phyloP scores from a whole-genome alignment of 164 flowering plant species.

The Macadamia integrifolia region DNA sequence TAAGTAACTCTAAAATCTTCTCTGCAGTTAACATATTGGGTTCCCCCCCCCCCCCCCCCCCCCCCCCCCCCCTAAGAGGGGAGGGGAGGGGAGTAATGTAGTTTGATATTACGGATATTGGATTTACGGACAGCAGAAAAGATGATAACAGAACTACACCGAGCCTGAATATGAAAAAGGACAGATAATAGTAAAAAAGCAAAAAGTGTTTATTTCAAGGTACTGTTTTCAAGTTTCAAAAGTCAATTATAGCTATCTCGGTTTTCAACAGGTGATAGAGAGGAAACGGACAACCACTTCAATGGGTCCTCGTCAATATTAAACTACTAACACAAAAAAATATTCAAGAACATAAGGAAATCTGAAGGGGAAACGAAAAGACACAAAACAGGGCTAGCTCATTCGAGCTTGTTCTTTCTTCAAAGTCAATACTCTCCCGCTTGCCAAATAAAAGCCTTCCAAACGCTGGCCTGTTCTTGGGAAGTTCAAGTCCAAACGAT shows the following conservation, averaged over 20 bases:
- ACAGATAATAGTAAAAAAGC: no score
- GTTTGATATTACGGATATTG: no score
- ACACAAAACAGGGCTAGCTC: constrained; percentile 39
- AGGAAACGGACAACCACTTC: background rate
- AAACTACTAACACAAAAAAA: background rate
- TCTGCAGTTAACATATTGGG: background rate
- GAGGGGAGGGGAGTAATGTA: no score
- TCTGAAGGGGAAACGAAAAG: background rate
- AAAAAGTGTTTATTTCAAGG: no score
- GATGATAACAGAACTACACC: no score
- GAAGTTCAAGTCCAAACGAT: constrained; percentile 13
- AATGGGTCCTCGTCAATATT: background rate
- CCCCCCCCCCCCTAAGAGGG: no score
- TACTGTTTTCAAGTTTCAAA: no score
- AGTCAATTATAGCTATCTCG: no score
- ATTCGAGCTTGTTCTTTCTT: constrained; percentile 65
- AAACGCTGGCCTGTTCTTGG: constrained; percentile 14
- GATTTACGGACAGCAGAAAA: no score
- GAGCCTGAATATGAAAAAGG: no score
- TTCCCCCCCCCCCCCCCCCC: rapidly evolving
- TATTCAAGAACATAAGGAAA: background rate
- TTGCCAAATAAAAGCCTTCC: constrained; percentile 22
- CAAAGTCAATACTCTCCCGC: constrained; percentile 33
- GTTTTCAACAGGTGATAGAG: background rate
- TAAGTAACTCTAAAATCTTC: background rate